Evolutionary conservation across 371 early-diverging fungal species (phyloP), one percentile per base, ranked within the genome.

Genomic region (Thermomucor indicae-seudaticae): DNA sequence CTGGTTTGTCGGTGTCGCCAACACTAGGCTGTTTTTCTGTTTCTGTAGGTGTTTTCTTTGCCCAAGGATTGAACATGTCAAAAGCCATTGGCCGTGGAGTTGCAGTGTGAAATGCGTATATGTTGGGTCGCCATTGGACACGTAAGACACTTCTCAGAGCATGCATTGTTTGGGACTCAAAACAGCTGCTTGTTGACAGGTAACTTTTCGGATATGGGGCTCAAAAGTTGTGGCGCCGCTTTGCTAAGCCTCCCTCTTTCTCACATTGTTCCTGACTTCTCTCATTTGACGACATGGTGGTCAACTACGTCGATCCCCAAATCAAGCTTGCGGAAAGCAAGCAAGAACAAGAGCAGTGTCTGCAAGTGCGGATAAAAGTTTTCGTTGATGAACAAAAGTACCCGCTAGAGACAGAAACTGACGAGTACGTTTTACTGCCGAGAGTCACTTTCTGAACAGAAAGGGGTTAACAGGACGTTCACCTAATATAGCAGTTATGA

Each of bases 51-150:
- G 51, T 23, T 27, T 67, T 65, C 38, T 65, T 70, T 17, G 75
- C 75, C 70, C 72, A 75, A 22, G 75, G 75, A 45, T 75, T 75
- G 31, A 71, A 62, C n/a, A 22, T 63, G 62, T 23, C 70, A 61
- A 32, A 71, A 67, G 5, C 67, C 52, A 16, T 64, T 60, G 20
- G 47, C 57, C 22, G 48, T 47, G 47, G 38, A 12, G 64, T 50
- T n/a, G 49, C 27, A 32, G 58, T 61, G 22, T 62, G 59, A 11
- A 66, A n/a, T n/a, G 39, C 19, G 48, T 56, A 31, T 62, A 55
- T 43, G 23, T 35, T 49, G 16, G 34, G 28, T 53, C 20, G 53
- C 42, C 23, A 28, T 42, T 20, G 43, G 38, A 32, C 47, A 43
- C 14, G 35, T 25, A 37, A 32, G 44, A n/a, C 34, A 32, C n/a